Conservation (phyloP, 768 basidiomycete species). For the Dentipellis sp. region DNA sequence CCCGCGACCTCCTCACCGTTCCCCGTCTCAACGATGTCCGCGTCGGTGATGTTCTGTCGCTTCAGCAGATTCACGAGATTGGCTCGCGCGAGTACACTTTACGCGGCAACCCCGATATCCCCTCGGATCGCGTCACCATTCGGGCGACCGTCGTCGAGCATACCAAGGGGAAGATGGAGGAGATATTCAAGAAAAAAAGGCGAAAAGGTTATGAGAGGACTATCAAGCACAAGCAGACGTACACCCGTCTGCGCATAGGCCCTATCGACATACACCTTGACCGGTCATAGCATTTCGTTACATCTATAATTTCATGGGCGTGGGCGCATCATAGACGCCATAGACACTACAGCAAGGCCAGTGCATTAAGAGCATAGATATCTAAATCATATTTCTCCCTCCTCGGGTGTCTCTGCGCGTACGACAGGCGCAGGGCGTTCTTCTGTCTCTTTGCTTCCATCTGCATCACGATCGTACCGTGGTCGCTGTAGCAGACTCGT, state of each 20-base stretch:
- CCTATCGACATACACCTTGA: slow-evolving; percentile 45
- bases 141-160: slow-evolving; percentile 94
- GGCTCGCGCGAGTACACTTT: slow-evolving; percentile 94
- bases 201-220: slow-evolving; percentile 97
- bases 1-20: slow-evolving; percentile 88
- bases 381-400: slow-evolving; percentile 67
- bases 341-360: not conserved
- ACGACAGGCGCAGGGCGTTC: slow-evolving; percentile 25
- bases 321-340: not conserved
- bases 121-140: slow-evolving; percentile 57
- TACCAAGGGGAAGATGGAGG: slow-evolving; percentile 90
- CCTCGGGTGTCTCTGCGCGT: slow-evolving; percentile 76
- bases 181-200: slow-evolving; percentile 92
- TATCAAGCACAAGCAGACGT: slow-evolving; percentile 88
- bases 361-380: not conserved
- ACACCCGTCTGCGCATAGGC: slow-evolving; percentile 90
- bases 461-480: slow-evolving; percentile 35
- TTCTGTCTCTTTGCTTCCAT: slow-evolving; percentile 36
- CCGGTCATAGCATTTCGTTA: slow-evolving; percentile 19
- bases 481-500: slow-evolving; percentile 32
- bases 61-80: slow-evolving; percentile 87
- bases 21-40: slow-evolving; percentile 79
- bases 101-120: slow-evolving; percentile 66
- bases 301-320: not conserved
- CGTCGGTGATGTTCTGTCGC: slow-evolving; percentile 76